Evolutionary conservation across 2,329 filamentous ascomycete genomes (phyloP), one percentile per base, ranked within the genome.

Genomic region (Pseudomassariella vexata): DNA sequence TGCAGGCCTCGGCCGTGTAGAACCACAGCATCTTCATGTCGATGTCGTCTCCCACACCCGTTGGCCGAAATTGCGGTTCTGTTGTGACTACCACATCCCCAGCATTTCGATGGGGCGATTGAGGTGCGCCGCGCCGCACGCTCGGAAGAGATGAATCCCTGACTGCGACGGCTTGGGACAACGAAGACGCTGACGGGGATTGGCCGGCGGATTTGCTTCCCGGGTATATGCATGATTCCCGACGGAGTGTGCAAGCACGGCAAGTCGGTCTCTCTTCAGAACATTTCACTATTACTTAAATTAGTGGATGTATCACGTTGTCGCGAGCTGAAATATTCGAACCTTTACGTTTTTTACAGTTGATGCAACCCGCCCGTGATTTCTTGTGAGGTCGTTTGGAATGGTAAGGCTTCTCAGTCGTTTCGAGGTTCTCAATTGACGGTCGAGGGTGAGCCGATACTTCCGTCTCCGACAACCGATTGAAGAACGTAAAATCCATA

Each of bases 11-110:
- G 7, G 56, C 57, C 9, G 66, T 68, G 44, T 72, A 76, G 44
- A 72, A 71, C 70, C 70, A 76, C 6, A 76, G 46, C 24, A 76
- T 59, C 40, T 62, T 66, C 66, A 76, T 69, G 38, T 76, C 70
- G 17, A 55, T 41, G 5, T 36, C 34, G 19, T 58, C 53, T 24
- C 62, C 52, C 31, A 59, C 48, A 9, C 49, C 49, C 1, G 37
- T 36, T 2, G 64, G 54, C 8, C 48, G 42, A 37, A 58, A 61
- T 8, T 60, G 35, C 8, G 62, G 63, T 36, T 65, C 57, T 8
- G 45, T 35, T 24, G 57, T 29, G 14, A 55, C 40, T 9, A 39
- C 20, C n/a, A n/a, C n/a, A n/a, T n/a, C n/a, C n/a, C n/a, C n/a
- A n/a, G n/a, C 10, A 20, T 34, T 10, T 17, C 15, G 18, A 18